Evolutionary conservation across 148 eudicot genomes (phyloP), one percentile per base, ranked within the genome.

Genomic region (Pouteria glomerata): DNA sequence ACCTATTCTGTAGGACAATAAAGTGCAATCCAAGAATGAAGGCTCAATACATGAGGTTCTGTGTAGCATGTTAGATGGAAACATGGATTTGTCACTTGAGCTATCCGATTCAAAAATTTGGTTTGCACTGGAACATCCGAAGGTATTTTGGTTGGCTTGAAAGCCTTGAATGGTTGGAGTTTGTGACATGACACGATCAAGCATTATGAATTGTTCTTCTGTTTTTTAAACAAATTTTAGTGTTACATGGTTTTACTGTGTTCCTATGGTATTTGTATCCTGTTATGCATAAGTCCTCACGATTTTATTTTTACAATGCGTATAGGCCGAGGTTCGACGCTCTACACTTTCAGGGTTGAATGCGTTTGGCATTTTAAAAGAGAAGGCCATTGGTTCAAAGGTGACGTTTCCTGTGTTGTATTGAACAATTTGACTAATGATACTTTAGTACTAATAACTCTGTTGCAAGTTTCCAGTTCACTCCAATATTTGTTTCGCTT

Each of bases 61-160:
- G 63, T 82, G 88, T 78, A 85, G 77, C 81, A 84, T 84, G 57
- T 81, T 95, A 50, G 93, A 86, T 76, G 89, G 88, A 44, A 79
- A 79, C 78, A 55, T 68, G 59, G 80, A 70, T 57, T 73, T 83
- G 35, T 77, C 90, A 69, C 39, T 55, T 74, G 88, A 75, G 39
- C 66, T 80, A 69, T 76, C 88, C 30, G 90, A 89, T 77, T 84
- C 92, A 34, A 87, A 83, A 77, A 64, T 91, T 62, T 86, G 92
- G 93, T 84, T 91, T 84, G 90, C 89, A 1, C 86, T 95, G 56
- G 97, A 95, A 69, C 91, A 91, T 80, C 90, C 99, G 1, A 90
- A 88, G 93, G 92, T 86, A 85, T 45, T 21, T 19, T 65, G 24
- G 34, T 73, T 71, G 35, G 33, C 34, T 74, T 58, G 56, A 57